Base-by-base conservation (phyloP, 2,329 filamentous ascomycete genomes). In the Leptographium wingfieldii region DNA sequence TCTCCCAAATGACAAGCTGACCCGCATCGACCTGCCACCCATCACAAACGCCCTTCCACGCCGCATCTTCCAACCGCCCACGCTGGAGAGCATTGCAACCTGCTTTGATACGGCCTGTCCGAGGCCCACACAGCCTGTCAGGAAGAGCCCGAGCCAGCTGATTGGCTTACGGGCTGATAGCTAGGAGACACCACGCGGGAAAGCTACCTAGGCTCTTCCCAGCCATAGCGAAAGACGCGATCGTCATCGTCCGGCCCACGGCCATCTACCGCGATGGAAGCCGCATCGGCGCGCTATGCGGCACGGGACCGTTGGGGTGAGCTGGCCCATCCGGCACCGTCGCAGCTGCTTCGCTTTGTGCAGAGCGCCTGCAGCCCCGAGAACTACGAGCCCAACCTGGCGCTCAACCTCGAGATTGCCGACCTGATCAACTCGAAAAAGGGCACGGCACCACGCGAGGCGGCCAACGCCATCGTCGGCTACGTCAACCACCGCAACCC, bases 381-480 rank as follows among this genome's bases (percentile, higher is more conserved):
- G 72, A 96, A 97, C 77, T 96, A 91, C 78, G 94, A 99, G 77
- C 92, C 94, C 64, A 97, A 99, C 71, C 86, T 99, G 59, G 94
- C 92, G 61, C 79, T 99, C 65, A 95, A 94, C 71, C 88, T 99
- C 71, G 94, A 99, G 80, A 95, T 99, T 69, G 80, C 91, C 68
- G 94, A 99, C 76, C 77, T 97, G 68, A 89, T 99, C 78, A 99
- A 99, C 75, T 87, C 86, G 69, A 99, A 97, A 79, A 97, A 97
- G 77, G 92, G 92, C 69, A 90, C 87, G 73, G 87, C 92, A 76
- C 94, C 94, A 64, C 90, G 94, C 70, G 94, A 99, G 80, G 92
- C 92, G 56, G 92, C 92, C 63, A 84, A 95, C 65, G 85, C 91
- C 64, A 96, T 97, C 65, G 92, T 96, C 68, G 87, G 88, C 74